Evolutionary conservation across 257 asterid species (phyloP).

Genomic region (Catharanthus roseus): DNA sequence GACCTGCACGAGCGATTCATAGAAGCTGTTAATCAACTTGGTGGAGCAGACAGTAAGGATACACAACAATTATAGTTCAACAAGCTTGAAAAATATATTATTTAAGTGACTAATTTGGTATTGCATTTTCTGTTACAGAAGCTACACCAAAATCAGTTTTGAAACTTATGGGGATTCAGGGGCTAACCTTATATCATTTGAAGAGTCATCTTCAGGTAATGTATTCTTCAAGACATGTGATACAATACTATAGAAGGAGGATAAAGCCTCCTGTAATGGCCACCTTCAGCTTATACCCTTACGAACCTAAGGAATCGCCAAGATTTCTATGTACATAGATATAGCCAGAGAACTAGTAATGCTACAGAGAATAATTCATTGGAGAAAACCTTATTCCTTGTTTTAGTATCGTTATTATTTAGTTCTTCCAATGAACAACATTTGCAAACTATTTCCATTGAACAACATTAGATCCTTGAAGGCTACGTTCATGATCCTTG

Average conservation of each 20-base stretch:
- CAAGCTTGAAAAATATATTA: slow-evolving; percentile 19
- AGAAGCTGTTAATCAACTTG: slow-evolving; percentile 94
- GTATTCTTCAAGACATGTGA: slow-evolving; percentile 5
- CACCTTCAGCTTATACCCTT: not conserved
- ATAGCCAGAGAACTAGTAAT: not conserved
- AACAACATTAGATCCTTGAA: not conserved
- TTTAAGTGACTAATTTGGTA: slow-evolving; percentile 23
- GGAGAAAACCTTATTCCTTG: not conserved
- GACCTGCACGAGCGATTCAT: slow-evolving; percentile 84
- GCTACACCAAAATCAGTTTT: slow-evolving; percentile 97
- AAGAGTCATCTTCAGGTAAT: slow-evolving; percentile 97
- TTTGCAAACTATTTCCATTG: not conserved
- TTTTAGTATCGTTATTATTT: not conserved
- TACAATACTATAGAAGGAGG: slow-evolving; percentile 9
- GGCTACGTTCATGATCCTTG: not conserved
- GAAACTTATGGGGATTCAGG: slow-evolving; percentile 94
- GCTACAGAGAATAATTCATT: not conserved
- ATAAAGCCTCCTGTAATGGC: not conserved
- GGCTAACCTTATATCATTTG: slow-evolving; percentile 83
- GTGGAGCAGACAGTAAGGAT: slow-evolving; percentile 97
- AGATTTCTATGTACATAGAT: not conserved
- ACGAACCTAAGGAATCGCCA: not conserved
- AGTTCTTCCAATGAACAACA: not conserved
- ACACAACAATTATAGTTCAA: slow-evolving; percentile 8
- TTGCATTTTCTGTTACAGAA: slow-evolving; percentile 49